These are phyloP conservation scores for Debaryomyces nepalensis DNA, from an alignment of 1,139 yeast species.

Conservation along the genomic window DNA sequence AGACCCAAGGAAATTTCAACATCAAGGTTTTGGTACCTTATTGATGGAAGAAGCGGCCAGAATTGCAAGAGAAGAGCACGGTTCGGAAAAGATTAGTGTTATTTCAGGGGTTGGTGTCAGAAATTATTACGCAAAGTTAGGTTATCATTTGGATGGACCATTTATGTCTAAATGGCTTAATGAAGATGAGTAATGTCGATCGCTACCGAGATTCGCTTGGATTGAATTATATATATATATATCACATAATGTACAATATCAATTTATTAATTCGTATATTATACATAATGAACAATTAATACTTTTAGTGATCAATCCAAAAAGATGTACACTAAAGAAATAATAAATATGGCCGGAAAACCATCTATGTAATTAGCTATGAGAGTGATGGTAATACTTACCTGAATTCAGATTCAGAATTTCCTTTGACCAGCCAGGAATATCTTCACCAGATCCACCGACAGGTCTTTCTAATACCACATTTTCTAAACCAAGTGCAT, in stretches of 20 bases:
- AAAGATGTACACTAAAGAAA: too few relatives aligned
- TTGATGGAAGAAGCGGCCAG: conserved; percentile 98
- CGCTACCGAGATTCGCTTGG: too few relatives aligned
- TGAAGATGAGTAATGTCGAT: conserved; percentile 13
- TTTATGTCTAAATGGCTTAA: conserved; percentile 75
- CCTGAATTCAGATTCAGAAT: conserved; percentile 20
- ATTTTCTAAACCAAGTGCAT: conserved; percentile 63
- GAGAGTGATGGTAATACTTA: conserved; percentile 14
- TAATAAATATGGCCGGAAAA: too few relatives aligned
- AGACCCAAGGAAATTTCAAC: conserved; percentile 97
- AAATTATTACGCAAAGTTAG: conserved; percentile 89
- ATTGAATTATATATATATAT: background rate
- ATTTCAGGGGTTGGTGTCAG: conserved; percentile 98
- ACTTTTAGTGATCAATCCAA: background rate
- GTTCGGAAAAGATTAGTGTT: conserved; percentile 87
- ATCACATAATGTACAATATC: background rate
- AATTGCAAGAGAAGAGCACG: conserved; percentile 94
- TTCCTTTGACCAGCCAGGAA: conserved; percentile 72
- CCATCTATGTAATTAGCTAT: background rate
- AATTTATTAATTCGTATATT: conserved; percentile 3
- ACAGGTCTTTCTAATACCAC: conserved; percentile 59
- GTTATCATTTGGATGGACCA: conserved; percentile 93
- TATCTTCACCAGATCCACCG: conserved; percentile 71
- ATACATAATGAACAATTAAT: background rate
- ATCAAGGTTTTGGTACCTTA: conserved; percentile 97